Conservation (phyloP, 139 green algal species). For the Ettlia oleoabundans region DNA sequence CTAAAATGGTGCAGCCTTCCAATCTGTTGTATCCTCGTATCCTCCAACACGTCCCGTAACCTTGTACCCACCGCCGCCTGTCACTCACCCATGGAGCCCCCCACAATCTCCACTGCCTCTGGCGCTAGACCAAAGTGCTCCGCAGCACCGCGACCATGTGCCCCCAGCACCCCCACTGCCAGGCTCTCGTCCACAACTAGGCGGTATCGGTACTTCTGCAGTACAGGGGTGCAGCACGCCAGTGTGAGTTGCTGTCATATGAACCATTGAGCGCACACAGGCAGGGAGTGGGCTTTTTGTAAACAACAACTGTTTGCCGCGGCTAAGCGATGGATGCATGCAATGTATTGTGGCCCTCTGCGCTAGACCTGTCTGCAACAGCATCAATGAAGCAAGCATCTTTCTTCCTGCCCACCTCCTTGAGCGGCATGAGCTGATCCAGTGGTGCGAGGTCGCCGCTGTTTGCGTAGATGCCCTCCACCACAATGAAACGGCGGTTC, state of each 20-base stretch:
- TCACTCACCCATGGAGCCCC: conserved; percentile 70
- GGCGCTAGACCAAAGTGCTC: conserved; percentile 85
- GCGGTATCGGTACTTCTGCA: conserved; percentile 82
- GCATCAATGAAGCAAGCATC: no score
- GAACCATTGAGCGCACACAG: no score
- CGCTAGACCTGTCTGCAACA: no score
- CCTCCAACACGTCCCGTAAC: neutral
- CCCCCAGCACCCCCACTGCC: conserved; percentile 90
- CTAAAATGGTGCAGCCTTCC: no score
- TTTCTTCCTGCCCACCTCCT: conserved; percentile 68
- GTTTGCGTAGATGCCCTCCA: conserved; percentile 93
- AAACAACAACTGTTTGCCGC: no score
- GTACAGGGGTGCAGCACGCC: conserved; percentile 15
- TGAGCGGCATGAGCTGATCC: conserved; percentile 78
- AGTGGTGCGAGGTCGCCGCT: conserved; percentile 87
- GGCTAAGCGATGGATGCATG: no score
- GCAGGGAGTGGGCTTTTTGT: no score
- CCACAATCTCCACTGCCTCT: conserved; percentile 87
- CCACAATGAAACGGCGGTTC: conserved; percentile 91
- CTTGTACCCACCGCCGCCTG: neutral
- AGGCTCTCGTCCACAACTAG: conserved; percentile 95
- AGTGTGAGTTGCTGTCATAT: no score
- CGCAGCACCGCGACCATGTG: conserved; percentile 78
- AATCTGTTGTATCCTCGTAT: neutral
- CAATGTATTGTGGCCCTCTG: no score